Evolutionary conservation across 108 stramenopile species (phyloP).

Genomic region (Cafeteria roenbergensis): DNA sequence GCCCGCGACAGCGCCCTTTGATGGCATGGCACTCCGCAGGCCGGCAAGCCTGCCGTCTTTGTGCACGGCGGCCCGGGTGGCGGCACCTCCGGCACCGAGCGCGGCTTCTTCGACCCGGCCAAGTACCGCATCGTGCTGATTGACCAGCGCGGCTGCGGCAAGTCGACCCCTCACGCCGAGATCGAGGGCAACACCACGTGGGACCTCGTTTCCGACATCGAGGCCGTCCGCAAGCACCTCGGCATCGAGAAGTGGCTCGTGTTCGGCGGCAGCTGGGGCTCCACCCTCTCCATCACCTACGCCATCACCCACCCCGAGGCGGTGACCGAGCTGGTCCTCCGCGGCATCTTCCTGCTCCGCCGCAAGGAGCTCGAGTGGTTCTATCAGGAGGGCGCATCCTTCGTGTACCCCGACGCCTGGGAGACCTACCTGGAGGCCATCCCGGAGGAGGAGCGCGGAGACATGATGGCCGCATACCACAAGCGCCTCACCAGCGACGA

Average conservation of each 20-base stretch:
- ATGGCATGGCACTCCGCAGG: too few species aligned
- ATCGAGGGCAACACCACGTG: constrained; percentile 20
- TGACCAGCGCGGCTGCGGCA: constrained; percentile 70
- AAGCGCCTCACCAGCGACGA: constrained; percentile 24
- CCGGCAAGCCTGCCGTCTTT: constrained; percentile 27
- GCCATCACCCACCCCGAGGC: constrained; percentile 47
- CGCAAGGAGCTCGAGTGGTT: constrained; percentile 62
- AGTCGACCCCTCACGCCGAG: constrained; percentile 23
- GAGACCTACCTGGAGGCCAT: constrained; percentile 22
- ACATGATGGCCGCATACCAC: constrained; percentile 24
- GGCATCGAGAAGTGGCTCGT: constrained; percentile 51
- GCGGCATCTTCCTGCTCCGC: constrained; percentile 63
- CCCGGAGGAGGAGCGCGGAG: constrained; percentile 18
- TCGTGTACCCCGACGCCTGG: constrained; percentile 37
- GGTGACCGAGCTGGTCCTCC: constrained; percentile 50
- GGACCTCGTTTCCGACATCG: constrained; percentile 57
- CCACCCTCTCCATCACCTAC: constrained; percentile 67
- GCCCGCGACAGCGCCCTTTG: too few species aligned
- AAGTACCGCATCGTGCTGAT: constrained; percentile 56
- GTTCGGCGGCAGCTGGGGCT: constrained; percentile 74
- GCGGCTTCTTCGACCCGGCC: constrained; percentile 23
- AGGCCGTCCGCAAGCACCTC: constrained; percentile 47
- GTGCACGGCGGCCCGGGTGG: constrained; percentile 37
- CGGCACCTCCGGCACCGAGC: constrained; percentile 10
- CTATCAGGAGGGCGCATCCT: constrained; percentile 19